Conservation (phyloP, 352 stramenopile species). For the Phytophthora brassicae region DNA sequence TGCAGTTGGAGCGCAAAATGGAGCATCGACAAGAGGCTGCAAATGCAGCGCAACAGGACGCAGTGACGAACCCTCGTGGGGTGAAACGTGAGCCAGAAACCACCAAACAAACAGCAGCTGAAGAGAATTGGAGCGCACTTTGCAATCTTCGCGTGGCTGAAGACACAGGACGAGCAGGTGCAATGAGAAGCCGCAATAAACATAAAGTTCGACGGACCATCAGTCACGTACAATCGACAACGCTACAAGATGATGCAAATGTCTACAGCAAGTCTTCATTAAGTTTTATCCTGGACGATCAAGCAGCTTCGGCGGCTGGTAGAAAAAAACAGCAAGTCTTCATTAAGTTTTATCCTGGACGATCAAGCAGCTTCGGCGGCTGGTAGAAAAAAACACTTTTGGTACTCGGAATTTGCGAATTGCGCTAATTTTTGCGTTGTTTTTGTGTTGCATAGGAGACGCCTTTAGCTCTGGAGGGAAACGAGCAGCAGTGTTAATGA, state of each 20-base stretch:
- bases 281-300: constrained; percentile 75
- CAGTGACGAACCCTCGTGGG: neutral
- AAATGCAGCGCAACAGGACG: constrained; percentile 12
- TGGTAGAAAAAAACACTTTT: constrained; percentile 18
- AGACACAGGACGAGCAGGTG: constrained; percentile 10
- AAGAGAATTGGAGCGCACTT: constrained; percentile 47
- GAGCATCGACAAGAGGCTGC: constrained; percentile 13
- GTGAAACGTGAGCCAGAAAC: constrained; percentile 12
- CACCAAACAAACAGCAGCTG: constrained; percentile 3
- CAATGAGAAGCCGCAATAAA: constrained; percentile 23
- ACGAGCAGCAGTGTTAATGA: constrained; percentile 22
- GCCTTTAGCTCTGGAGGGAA: constrained; percentile 22
- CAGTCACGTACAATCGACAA: constrained; percentile 21
- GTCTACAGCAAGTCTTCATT: constrained; percentile 62
- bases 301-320: constrained; percentile 26
- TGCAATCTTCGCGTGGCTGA: constrained; percentile 44
- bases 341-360: constrained; percentile 76
- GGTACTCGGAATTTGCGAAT: too few relatives aligned
- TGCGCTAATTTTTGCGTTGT: too few relatives aligned
- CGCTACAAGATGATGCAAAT: constrained; percentile 18
- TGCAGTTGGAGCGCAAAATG: constrained; percentile 22
- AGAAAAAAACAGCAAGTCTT: constrained; percentile 71
- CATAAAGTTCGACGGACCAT: constrained; percentile 28
- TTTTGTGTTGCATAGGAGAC: too few relatives aligned
- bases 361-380: constrained; percentile 32